Evolutionary conservation across 352 stramenopile species (phyloP).

Genomic region (Pythium dissotocum): DNA sequence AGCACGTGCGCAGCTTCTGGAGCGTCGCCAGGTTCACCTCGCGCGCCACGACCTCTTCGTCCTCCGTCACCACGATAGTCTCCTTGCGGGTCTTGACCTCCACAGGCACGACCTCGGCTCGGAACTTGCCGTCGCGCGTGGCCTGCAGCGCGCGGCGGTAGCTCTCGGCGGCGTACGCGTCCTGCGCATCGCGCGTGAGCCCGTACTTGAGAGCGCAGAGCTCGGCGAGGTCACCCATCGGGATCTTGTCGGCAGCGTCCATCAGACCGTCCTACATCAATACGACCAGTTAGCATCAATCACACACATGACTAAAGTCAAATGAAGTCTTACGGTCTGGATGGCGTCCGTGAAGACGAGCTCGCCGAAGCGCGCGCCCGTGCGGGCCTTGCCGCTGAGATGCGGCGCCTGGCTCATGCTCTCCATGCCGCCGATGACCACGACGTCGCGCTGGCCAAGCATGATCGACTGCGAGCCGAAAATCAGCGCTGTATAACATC

Average conservation of each 20-base stretch:
- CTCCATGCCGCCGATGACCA: conserved; percentile 94
- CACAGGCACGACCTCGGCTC: conserved; percentile 83
- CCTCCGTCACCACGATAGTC: conserved; percentile 45
- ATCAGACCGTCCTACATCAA: conserved; percentile 90
- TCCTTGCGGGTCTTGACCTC: conserved; percentile 40
- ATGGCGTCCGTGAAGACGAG: conserved; percentile 88
- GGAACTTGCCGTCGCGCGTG: conserved; percentile 65
- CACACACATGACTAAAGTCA: background rate
- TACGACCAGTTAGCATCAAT: conserved; percentile 2
- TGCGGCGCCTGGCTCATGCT: conserved; percentile 96
- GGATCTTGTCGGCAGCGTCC: conserved; percentile 92
- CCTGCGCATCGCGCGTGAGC: conserved; percentile 92
- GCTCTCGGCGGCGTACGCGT: conserved; percentile 90
- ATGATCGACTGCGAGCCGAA: conserved; percentile 88
- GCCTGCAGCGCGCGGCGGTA: conserved; percentile 83
- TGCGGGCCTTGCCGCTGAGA: conserved; percentile 72
- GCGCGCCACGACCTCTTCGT: conserved; percentile 88
- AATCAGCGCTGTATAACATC: conserved; percentile 50
- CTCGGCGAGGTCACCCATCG: conserved; percentile 96
- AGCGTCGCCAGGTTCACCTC: conserved; percentile 89
- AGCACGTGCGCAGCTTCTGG: conserved; percentile 85
- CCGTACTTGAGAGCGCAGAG: conserved; percentile 84
- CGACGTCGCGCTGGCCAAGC: conserved; percentile 71
- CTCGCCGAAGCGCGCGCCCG: conserved; percentile 85
- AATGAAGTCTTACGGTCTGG: conserved; percentile 39